Evolutionary conservation across 164 flowering plant species (phyloP), one percentile per base, ranked within the genome.

Genomic region (Amborella trichopoda): DNA sequence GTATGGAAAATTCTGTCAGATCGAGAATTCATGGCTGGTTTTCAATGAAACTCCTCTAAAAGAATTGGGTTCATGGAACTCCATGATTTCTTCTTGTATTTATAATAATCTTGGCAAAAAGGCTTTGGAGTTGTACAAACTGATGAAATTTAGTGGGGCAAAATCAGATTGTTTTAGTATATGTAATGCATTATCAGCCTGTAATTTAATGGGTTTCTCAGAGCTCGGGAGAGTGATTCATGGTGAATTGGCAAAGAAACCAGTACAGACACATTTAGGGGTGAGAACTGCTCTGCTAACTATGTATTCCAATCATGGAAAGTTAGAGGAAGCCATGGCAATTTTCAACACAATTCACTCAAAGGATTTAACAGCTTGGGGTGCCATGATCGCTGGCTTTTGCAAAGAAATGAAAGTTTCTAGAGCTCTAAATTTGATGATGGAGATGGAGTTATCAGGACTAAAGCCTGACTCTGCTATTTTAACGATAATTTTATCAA

Each of bases 371-470:
- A 59, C 71, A 32, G 64, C 69, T 28, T 78, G 75, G 75, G 70
- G 85, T 10, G 66, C 85, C 33, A 69, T 78, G 73, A 55, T 75
- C 25, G 56, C 70, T 11, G 79, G 77, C 21, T 54, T 69, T 32
- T 69, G 66, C 50, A 71, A 65, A 40, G 67, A 66, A 22, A 26
- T 49, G 30, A 73, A 62, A 27, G 62, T 61, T 17, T 17, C 36
- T 40, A 72, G 67, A 46, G 79, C 70, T 46, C 40, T 75, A 26
- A 48, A 53, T 8, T 45, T 61, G 46, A 67, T 65, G 46, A 59
- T 27, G 33, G 52, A 20, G 23, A 71, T 71, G 70, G 53, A 50
- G 30, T 44, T 23, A 17, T 64, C 59, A 28, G 73, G 66, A 23
- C 24, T 65, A n/a, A 56, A 50, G 51, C 60, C 66, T 16, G 85